phyloP scores from a whole-genome alignment of 2,329 filamentous ascomycete genomes.

The Xylariaceae sp. region DNA sequence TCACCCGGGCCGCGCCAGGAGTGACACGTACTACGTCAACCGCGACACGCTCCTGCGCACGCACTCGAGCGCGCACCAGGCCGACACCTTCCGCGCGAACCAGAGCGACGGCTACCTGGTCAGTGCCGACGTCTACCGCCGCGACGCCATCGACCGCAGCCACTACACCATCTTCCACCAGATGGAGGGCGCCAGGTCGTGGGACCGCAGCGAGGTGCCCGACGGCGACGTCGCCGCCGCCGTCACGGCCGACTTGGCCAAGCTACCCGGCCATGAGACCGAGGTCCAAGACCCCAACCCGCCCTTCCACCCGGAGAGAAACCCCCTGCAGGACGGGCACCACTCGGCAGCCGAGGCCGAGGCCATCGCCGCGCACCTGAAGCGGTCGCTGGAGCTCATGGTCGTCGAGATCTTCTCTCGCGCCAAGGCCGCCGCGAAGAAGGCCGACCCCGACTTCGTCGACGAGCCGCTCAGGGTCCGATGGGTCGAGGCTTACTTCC shows the following conservation, averaged over 20 bases:
- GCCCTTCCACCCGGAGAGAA: conserved; percentile 66
- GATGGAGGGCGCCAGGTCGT: conserved; percentile 91
- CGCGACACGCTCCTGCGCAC: conserved; percentile 76
- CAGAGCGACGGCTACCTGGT: conserved; percentile 76
- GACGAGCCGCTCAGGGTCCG: conserved; percentile 74
- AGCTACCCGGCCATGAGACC: conserved; percentile 65
- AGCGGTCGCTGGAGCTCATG: conserved; percentile 81
- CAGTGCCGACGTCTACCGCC: conserved; percentile 87
- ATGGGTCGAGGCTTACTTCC: conserved; percentile 97
- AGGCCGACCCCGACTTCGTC: conserved; percentile 38
- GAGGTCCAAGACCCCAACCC: conserved; percentile 79
- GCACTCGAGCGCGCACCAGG: conserved; percentile 90
- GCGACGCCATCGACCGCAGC: conserved; percentile 88
- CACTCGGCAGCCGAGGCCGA: conserved; percentile 73
- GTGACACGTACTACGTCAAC: conserved; percentile 96
- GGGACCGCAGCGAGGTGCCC: conserved; percentile 62
- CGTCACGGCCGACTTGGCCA: conserved; percentile 63
- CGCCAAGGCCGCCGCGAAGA: conserved; percentile 58
- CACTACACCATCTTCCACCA: conserved; percentile 98
- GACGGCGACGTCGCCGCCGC: conserved; percentile 53
- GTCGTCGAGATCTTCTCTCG: conserved; percentile 82
- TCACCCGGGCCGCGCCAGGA: conserved; percentile 78
- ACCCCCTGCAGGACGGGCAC: conserved; percentile 68
- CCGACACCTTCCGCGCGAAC: conserved; percentile 68
- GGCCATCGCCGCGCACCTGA: conserved; percentile 77